phyloP scores from a whole-genome alignment of 495 filamentous ascomycete species.

The Aspergillus sclerotiicarbonarius region DNA sequence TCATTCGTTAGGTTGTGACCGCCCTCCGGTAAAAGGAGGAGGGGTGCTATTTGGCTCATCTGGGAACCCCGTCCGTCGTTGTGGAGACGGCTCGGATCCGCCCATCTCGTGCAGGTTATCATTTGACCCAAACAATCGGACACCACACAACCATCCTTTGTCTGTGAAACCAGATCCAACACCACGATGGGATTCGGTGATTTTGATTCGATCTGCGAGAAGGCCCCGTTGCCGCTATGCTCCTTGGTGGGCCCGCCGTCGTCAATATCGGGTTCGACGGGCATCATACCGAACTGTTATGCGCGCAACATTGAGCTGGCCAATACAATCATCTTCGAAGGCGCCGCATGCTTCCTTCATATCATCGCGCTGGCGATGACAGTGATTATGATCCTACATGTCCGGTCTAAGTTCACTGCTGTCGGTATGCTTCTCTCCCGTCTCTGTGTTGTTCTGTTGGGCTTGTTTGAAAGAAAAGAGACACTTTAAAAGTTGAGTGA shows the following conservation, averaged over 20 bases:
- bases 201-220: conserved; percentile 82
- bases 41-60: conserved; percentile 9
- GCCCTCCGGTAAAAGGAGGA: conserved; percentile 9
- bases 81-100: conserved; percentile 22
- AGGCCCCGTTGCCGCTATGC: conserved; percentile 83
- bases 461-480: background rate
- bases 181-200: conserved; percentile 80
- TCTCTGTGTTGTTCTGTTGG: background rate
- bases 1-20: conserved; percentile 16
- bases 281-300: conserved; percentile 89
- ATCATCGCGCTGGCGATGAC: conserved; percentile 91
- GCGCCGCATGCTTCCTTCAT: conserved; percentile 86
- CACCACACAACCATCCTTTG: background rate
- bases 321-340: conserved; percentile 98
- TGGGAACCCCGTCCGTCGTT: conserved; percentile 16
- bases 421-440: conserved; percentile 68
- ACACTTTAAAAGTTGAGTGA: background rate
- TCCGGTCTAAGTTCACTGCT: conserved; percentile 96
- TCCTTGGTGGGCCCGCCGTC: conserved; percentile 71
- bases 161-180: background rate
- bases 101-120: conserved; percentile 12
- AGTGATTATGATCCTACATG: conserved; percentile 93
- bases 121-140: conserved; percentile 9
- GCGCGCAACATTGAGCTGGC: conserved; percentile 92
- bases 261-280: conserved; percentile 62